Conservation (phyloP, 345 rosid genomes). For the Alliaria petiolata region DNA sequence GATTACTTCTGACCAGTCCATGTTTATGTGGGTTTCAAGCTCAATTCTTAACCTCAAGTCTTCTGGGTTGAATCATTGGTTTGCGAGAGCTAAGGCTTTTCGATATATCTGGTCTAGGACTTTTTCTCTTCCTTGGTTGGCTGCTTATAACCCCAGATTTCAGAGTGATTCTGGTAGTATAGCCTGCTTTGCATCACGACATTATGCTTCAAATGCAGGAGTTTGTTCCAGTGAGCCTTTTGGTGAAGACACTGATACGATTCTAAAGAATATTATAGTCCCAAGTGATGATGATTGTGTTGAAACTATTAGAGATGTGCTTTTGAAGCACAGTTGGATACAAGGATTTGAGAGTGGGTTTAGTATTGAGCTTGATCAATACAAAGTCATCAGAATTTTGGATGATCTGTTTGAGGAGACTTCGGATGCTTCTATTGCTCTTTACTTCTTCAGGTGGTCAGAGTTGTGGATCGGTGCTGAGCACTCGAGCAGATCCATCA, state of each 20-base stretch:
- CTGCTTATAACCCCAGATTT: neutral
- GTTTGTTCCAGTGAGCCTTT: slow-evolving; percentile 3
- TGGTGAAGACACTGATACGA: slow-evolving; percentile 20
- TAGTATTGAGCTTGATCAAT: slow-evolving; percentile 27
- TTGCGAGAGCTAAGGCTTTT: slow-evolving; percentile 17
- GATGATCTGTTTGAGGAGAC: slow-evolving; percentile 37
- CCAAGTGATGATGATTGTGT: slow-evolving; percentile 8
- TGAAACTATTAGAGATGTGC: slow-evolving; percentile 23
- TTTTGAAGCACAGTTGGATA: slow-evolving; percentile 30
- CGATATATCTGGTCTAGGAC: slow-evolving; percentile 3
- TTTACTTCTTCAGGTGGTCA: slow-evolving; percentile 44
- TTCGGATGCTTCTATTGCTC: slow-evolving; percentile 41
- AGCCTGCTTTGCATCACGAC: neutral
- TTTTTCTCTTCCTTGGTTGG: neutral
- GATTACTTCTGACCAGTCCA: slow-evolving; percentile 11
- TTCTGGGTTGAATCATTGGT: slow-evolving; percentile 12
- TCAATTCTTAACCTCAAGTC: slow-evolving; percentile 6
- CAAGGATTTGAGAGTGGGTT: neutral
- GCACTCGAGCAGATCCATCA: slow-evolving; percentile 22
- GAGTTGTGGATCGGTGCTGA: slow-evolving; percentile 31
- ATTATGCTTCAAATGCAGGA: neutral
- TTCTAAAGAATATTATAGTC: neutral
- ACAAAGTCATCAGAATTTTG: slow-evolving; percentile 26
- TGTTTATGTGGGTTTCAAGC: slow-evolving; percentile 34
- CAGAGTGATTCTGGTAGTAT: slow-evolving; percentile 1